Base-by-base conservation (phyloP, 768 basidiomycete genomes). In the Leccinellum luteum region DNA sequence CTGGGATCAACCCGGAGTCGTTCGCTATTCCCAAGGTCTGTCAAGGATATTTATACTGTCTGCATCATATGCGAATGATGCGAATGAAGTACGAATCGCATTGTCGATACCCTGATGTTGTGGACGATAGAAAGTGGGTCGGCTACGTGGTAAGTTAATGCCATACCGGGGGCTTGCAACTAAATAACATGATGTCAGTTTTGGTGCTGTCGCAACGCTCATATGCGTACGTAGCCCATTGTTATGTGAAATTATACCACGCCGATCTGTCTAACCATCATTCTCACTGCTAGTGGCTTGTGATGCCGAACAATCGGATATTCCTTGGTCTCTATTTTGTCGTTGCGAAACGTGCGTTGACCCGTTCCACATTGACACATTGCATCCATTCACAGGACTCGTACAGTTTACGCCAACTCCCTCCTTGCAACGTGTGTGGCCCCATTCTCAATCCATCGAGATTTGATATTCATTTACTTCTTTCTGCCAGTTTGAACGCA, bases 1-100 rank as follows among this genome's bases (percentile, higher is more conserved):
- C 67, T 84, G 23, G 66, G 70, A 57, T 67, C 64, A 35, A 78
- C 73, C 34, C 72, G 75, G 41, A 43, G 41, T 19, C 4, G 6
- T 27, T 79, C 74, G 34, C 60, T 66, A 31, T 58, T 74, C 44
- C 65, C 75, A 47, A 72, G 69, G 79, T 78, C 47, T 15, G 65
- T 53, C 62, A 10, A 13, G 5, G 12, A 45, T 2, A 53, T 4
- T 1, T 3, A 10, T 6, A 52, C 4, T 17, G 15, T 2, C 8
- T 10, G 1, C 13, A 2, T 17, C 15, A 30, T 13, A 17, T 48
- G 6, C 28, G 53, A 3, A 52, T 31, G 14, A 31, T 9, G 41
- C 12, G 28, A 10, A 15, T 53, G 41, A 34, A 69, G 63, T 25
- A 68, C 67, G 19, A 60, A 59, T 32, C 66, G 55, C 31, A 67